phyloP scores from a whole-genome alignment of 2,329 filamentous ascomycete genomes.

The Aspergillus viridinutans region DNA sequence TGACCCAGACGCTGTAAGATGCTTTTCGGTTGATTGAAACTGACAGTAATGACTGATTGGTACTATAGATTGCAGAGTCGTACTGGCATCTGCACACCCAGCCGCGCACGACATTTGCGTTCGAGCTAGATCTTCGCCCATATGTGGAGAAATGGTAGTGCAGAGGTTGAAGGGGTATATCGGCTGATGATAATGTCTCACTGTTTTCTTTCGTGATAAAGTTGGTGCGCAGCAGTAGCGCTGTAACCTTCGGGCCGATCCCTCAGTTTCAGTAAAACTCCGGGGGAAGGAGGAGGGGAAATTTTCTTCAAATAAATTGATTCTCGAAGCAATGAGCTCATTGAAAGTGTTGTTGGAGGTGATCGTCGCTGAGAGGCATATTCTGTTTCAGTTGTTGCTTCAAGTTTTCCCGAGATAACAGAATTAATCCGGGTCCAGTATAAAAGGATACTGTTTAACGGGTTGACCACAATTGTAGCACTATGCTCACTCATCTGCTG shows the following conservation, averaged over 20 bases:
- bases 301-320: too few relatives aligned
- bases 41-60: not conserved
- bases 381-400: not conserved
- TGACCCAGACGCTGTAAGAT: conserved; percentile 65
- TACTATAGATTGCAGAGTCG: conserved; percentile 70
- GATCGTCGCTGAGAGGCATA: not conserved
- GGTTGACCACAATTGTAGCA: too few relatives aligned
- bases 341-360: not conserved
- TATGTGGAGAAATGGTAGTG: conserved; percentile 76
- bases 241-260: not conserved
- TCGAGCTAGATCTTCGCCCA: conserved; percentile 75
- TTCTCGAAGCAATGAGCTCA: not conserved
- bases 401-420: not conserved
- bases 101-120: conserved; percentile 72
- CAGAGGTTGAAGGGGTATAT: not conserved
- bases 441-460: too few relatives aligned
- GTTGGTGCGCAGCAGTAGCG: too few relatives aligned
- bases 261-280: too few relatives aligned
- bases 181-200: not conserved
- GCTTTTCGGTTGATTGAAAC: conserved; percentile 13
- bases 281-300: too few relatives aligned
- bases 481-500: not conserved
- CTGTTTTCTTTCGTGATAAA: not conserved
- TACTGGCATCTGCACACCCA: conserved; percentile 85
- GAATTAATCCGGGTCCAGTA: too few relatives aligned